These are phyloP conservation scores for Tetrapisispora arboricola DNA, from an alignment of 805 yeast species.

Conservation along the genomic window DNA sequence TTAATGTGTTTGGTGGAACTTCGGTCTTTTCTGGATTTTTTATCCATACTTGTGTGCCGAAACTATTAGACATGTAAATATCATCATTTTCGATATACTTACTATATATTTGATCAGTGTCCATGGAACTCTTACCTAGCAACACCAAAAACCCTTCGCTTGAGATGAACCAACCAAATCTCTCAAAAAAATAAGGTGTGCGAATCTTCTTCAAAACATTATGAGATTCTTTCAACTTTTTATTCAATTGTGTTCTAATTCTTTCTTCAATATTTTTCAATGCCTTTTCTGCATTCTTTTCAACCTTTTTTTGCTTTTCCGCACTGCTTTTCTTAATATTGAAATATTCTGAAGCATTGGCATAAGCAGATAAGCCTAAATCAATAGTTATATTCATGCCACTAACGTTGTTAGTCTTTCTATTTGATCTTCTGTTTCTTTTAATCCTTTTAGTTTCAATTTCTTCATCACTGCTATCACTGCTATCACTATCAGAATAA, in stretches of 20 bases:
- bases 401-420: constrained; percentile 8
- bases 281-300: constrained; percentile 65
- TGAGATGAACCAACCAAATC: constrained; percentile 88
- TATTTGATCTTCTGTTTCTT: constrained; percentile 3
- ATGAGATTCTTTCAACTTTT: constrained; percentile 48
- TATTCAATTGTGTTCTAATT: constrained; percentile 61
- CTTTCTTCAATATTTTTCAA: constrained; percentile 73
- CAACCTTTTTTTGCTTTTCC: constrained; percentile 72
- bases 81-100: constrained; percentile 70
- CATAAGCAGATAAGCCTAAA: constrained; percentile 64
- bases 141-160: constrained; percentile 79
- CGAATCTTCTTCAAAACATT: constrained; percentile 49
- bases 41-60: constrained; percentile 64
- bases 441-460: constrained; percentile 7
- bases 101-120: constrained; percentile 69
- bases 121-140: constrained; percentile 76
- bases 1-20: constrained; percentile 77
- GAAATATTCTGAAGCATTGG: constrained; percentile 78
- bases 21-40: constrained; percentile 68
- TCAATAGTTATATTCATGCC: constrained; percentile 52
- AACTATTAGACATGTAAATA: constrained; percentile 63
- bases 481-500: constrained; percentile 7
- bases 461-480: constrained; percentile 8
- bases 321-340: constrained; percentile 66
- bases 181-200: constrained; percentile 83